Base-by-base conservation (phyloP, 23 red algal species). In the Gracilaria gracilis region DNA sequence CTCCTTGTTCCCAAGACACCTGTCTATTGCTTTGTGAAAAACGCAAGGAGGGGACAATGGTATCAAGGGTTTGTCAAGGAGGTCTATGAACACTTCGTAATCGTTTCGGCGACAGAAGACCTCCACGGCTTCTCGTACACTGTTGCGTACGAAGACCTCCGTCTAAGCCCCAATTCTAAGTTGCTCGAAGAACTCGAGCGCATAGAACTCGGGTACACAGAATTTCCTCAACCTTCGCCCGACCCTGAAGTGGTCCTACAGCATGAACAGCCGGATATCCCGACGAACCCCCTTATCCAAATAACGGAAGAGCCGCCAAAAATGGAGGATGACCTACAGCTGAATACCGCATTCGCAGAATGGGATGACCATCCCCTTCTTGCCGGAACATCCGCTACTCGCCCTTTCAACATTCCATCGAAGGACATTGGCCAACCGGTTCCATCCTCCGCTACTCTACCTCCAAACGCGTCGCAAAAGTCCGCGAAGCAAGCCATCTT, bases 61-160 rank as follows among this genome's bases (percentile, higher is more conserved):
- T 35, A 61, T 14, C 24, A 12, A 24, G 79, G 0, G 4, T 82
- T 80, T 50, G 38, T 80, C 76, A 53, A 50, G 19, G 1, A 40
- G 23, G 3, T 55, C 47, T n/a, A 80, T 23, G 17, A 39, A n/a
- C n/a, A n/a, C n/a, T n/a, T n/a, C n/a, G n/a, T n/a, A n/a, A n/a
- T n/a, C n/a, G n/a, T n/a, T n/a, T 82, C 50, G n/a, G 37, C 24
- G 0, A 66, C 12, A 24, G 3, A 6, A 7, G 19, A 82, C 0
- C 48, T 58, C 20, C 17, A 32, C 20, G 54, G 46, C 31, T 59
- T 0, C 21, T 0, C 23, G 4, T 36, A 53, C 35, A 14, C 1
- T 16, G 79, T 82, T 31, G 48, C 55, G 3, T 82, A 66, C 31
- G 79, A 82, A 33, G 79, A 82, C 55, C 79, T 82, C 54, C 40